phyloP scores from a whole-genome alignment of 169 alveolate species.

The Babesia ovis region DNA sequence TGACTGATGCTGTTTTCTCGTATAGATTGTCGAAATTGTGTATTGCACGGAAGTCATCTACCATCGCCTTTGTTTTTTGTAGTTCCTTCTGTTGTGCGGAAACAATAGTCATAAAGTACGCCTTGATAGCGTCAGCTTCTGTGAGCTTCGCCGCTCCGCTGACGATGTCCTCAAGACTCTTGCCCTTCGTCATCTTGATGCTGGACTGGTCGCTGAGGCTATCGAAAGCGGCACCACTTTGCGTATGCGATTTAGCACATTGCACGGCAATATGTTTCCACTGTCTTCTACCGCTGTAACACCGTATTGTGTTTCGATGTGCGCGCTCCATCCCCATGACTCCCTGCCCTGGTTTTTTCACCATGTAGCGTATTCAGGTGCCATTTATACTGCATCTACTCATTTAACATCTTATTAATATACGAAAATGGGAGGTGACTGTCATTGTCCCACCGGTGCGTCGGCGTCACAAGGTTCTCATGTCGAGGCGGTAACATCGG shows the following conservation, averaged over 20 bases:
- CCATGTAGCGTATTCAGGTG: too few species aligned
- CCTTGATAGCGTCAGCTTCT: slow-evolving; percentile 30
- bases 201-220: too few species aligned
- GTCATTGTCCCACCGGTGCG: background rate
- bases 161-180: slow-evolving; percentile 25
- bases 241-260: too few species aligned
- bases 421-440: background rate
- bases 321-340: background rate
- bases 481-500: slow-evolving; percentile 33
- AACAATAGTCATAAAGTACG: slow-evolving; percentile 34
- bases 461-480: slow-evolving; percentile 5
- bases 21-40: slow-evolving; percentile 24
- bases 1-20: slow-evolving; percentile 1
- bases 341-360: too few species aligned
- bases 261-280: too few species aligned
- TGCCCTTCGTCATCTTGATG: too few species aligned
- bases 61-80: slow-evolving; percentile 39
- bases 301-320: background rate
- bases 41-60: slow-evolving; percentile 48
- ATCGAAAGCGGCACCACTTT: too few species aligned
- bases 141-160: slow-evolving; percentile 29
- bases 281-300: too few species aligned
- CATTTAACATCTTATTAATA: background rate
- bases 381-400: too few species aligned
- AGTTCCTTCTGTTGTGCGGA: slow-evolving; percentile 55